Percentiles rank a stretch among this genome's conserved stretches.
These are phyloP conservation scores for Aureobasidium melanogenum DNA, from an alignment of 2,329 filamentous ascomycete genomes.

Conservation along the genomic window DNA sequence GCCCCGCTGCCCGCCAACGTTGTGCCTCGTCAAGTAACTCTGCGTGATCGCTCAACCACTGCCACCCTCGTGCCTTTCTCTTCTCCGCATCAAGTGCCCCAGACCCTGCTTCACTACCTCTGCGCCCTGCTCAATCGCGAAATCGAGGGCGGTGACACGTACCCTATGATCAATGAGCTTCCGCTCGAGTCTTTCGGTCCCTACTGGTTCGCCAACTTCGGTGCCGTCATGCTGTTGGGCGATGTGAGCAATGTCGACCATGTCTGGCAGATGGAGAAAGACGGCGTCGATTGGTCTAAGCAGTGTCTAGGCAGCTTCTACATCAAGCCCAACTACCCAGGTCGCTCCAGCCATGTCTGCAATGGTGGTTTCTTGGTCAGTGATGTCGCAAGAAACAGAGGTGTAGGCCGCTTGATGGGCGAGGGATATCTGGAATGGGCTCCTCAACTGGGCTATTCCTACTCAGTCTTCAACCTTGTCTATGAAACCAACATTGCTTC, in stretches of 20 bases:
- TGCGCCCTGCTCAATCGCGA: conserved; percentile 80
- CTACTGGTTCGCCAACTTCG: conserved; percentile 91
- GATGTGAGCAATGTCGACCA: conserved; percentile 56
- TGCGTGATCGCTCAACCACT: conserved; percentile 74
- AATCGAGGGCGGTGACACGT: conserved; percentile 86
- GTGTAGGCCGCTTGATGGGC: conserved; percentile 44
- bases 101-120: conserved; percentile 65
- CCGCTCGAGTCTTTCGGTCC: conserved; percentile 63
- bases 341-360: conserved; percentile 82
- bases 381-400: conserved; percentile 37
- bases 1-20: conserved; percentile 61
- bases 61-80: conserved; percentile 78
- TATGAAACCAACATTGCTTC: conserved; percentile 90
- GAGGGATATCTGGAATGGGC: conserved; percentile 45
- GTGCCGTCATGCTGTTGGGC: conserved; percentile 77
- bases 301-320: conserved; percentile 85
- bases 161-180: conserved; percentile 75
- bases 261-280: conserved; percentile 35
- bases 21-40: conserved; percentile 64
- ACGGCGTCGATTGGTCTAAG: conserved; percentile 61
- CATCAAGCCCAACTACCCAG: conserved; percentile 89
- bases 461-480: conserved; percentile 89
- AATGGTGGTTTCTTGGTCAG: conserved; percentile 49
- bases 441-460: conserved; percentile 64
- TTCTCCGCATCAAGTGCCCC: conserved; percentile 66